A percentile compares a stretch with the other conserved stretches of the same genome.
Evolutionary conservation across 2,329 filamentous ascomycete species (phyloP).

Genomic region (Davidsoniella neocaledoniae): DNA sequence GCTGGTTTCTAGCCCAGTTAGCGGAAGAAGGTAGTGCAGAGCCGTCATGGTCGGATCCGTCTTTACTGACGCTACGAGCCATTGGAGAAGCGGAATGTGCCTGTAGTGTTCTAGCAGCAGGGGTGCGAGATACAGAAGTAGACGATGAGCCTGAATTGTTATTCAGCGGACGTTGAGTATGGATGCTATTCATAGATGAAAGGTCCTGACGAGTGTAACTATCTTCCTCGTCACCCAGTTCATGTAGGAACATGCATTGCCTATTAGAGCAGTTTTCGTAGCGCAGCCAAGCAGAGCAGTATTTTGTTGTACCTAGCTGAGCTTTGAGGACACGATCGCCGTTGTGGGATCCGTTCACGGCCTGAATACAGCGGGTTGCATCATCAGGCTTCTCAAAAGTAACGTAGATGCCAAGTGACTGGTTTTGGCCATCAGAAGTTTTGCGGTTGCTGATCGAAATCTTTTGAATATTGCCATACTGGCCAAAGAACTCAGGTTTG

Average conservation of each 20-base stretch:
- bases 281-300: slow-evolving; percentile 91
- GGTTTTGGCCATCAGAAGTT: slow-evolving; percentile 54
- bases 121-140: not conserved
- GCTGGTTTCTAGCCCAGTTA: slow-evolving; percentile 67
- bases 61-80: slow-evolving; percentile 61
- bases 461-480: slow-evolving; percentile 96
- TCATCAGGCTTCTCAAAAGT: slow-evolving; percentile 88
- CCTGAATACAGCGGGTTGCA: slow-evolving; percentile 73
- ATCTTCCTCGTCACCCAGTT: slow-evolving; percentile 94
- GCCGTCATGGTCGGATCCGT: slow-evolving; percentile 50
- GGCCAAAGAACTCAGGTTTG: slow-evolving; percentile 86
- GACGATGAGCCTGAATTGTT: slow-evolving; percentile 23
- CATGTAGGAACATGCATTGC: slow-evolving; percentile 95
- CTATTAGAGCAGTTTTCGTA: slow-evolving; percentile 90
- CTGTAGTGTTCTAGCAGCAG: slow-evolving; percentile 3
- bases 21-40: slow-evolving; percentile 87
- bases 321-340: slow-evolving; percentile 72
- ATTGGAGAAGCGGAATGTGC: slow-evolving; percentile 35
- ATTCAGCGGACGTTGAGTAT: slow-evolving; percentile 53
- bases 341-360: slow-evolving; percentile 84
- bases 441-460: slow-evolving; percentile 97
- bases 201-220: slow-evolving; percentile 90
- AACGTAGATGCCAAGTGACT: slow-evolving; percentile 94
- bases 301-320: slow-evolving; percentile 81
- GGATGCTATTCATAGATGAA: slow-evolving; percentile 83